Percentiles rank a stretch among this genome's conserved stretches.
phyloP scores from a whole-genome alignment of 805 yeast genomes.

The Ogataea allantospora region DNA sequence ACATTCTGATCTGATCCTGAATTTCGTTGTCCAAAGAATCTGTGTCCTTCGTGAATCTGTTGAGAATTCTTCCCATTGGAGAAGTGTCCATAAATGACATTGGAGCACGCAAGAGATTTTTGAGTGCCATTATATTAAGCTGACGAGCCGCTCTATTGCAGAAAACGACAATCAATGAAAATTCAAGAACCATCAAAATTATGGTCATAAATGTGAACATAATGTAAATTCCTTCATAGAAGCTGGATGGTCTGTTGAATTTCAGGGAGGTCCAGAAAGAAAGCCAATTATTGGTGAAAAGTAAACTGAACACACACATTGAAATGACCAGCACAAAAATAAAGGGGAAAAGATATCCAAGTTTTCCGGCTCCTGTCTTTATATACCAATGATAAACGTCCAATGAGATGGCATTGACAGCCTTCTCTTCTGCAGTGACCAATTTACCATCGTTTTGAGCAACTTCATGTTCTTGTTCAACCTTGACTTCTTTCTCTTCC shows the following conservation, averaged over 20 bases:
- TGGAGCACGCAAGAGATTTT: slow-evolving; percentile 67
- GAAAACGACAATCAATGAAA: slow-evolving; percentile 46
- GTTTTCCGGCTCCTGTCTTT: slow-evolving; percentile 58
- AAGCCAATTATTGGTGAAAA: slow-evolving; percentile 72
- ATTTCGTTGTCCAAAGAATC: slow-evolving; percentile 80
- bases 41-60: slow-evolving; percentile 84
- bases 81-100: slow-evolving; percentile 83
- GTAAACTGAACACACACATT: slow-evolving; percentile 47
- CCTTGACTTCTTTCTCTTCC: slow-evolving; percentile 15
- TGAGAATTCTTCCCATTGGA: slow-evolving; percentile 83
- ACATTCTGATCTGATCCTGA: slow-evolving; percentile 65
- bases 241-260: slow-evolving; percentile 47
- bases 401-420: slow-evolving; percentile 39
- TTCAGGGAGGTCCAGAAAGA: slow-evolving; percentile 71
- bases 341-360: slow-evolving; percentile 31
- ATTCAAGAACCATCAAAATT: slow-evolving; percentile 44
- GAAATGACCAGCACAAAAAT: slow-evolving; percentile 20
- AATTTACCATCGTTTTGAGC: slow-evolving; percentile 31
- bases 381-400: slow-evolving; percentile 51
- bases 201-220: slow-evolving; percentile 52
- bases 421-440: slow-evolving; percentile 32
- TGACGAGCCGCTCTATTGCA: slow-evolving; percentile 53
- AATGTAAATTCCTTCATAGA: slow-evolving; percentile 73
- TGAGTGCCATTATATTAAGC: slow-evolving; percentile 61
- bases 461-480: slow-evolving; percentile 43